phyloP scores from a whole-genome alignment of 371 early-diverging fungal species.

The Entomophthora muscae region DNA sequence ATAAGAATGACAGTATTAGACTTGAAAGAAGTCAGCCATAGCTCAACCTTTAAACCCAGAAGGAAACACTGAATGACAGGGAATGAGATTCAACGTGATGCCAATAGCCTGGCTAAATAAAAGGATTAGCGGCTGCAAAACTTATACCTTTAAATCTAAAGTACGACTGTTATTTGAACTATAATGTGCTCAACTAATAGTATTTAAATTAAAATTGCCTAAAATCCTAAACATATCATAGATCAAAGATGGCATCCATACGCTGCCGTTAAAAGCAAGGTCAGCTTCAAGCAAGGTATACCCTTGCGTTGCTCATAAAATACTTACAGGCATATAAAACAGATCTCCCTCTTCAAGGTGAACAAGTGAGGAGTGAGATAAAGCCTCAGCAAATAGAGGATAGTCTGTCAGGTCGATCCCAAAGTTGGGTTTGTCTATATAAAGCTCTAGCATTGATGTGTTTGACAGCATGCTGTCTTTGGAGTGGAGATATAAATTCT shows the following conservation, averaged over 20 bases:
- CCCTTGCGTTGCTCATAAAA: too few species aligned
- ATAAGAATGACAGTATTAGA: too few species aligned
- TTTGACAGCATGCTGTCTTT: neutral
- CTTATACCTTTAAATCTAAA: neutral
- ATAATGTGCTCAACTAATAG: too few species aligned
- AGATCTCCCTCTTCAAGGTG: constrained; percentile 61
- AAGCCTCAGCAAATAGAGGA: constrained; percentile 29
- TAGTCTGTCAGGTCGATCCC: neutral
- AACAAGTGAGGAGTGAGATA: constrained; percentile 45
- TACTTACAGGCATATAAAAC: constrained; percentile 77
- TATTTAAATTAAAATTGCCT: too few species aligned
- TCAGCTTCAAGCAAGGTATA: too few species aligned
- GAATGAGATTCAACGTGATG: constrained; percentile 70
- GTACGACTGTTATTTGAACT: too few species aligned
- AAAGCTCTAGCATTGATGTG: constrained; percentile 21
- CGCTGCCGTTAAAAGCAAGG: too few species aligned
- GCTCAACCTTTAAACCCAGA: constrained; percentile 69
- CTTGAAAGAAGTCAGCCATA: too few species aligned
- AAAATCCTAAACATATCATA: too few species aligned
- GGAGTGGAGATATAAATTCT: constrained; percentile 10
- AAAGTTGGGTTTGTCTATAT: constrained; percentile 41
- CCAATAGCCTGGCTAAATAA: constrained; percentile 60
- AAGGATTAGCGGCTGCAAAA: constrained; percentile 1
- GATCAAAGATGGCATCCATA: too few species aligned
- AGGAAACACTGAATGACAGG: constrained; percentile 63